Conservation (phyloP, 306 rosid genomes). For the Amphicarpaea edgeworthii region DNA sequence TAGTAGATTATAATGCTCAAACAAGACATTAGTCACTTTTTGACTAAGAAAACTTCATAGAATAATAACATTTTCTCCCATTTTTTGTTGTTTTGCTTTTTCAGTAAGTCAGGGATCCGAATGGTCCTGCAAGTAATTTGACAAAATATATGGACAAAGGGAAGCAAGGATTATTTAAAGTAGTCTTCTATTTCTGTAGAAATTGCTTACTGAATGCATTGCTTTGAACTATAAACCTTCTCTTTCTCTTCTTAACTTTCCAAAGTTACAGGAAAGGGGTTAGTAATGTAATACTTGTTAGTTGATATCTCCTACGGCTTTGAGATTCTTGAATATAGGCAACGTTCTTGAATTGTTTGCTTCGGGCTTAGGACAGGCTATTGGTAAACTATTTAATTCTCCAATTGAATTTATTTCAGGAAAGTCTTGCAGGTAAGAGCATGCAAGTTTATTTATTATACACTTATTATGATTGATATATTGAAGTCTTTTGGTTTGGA, state of each 20-base stretch:
- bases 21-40: neutral
- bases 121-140: neutral
- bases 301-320: neutral
- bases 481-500: no score
- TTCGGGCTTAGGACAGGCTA: slow-evolving; percentile 55
- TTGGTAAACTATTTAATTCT: slow-evolving; percentile 61
- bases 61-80: neutral
- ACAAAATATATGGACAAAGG: neutral
- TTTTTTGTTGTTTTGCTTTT: neutral
- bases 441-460: no score
- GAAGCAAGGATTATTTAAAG: neutral
- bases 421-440: slow-evolving; percentile 71
- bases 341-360: slow-evolving; percentile 59
- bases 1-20: neutral
- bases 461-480: neutral
- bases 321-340: slow-evolving; percentile 52
- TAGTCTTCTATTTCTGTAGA: neutral
- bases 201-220: neutral
- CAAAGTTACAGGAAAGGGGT: slow-evolving; percentile 4
- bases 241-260: neutral
- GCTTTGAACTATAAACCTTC: slow-evolving; percentile 21
- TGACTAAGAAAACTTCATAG: neutral
- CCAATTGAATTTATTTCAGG: slow-evolving; percentile 73
- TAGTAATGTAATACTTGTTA: slow-evolving; percentile 31
- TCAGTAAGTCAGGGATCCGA: neutral